Conservation (phyloP, 768 basidiomycete genomes). For the Kwoniella dendrophila region DNA sequence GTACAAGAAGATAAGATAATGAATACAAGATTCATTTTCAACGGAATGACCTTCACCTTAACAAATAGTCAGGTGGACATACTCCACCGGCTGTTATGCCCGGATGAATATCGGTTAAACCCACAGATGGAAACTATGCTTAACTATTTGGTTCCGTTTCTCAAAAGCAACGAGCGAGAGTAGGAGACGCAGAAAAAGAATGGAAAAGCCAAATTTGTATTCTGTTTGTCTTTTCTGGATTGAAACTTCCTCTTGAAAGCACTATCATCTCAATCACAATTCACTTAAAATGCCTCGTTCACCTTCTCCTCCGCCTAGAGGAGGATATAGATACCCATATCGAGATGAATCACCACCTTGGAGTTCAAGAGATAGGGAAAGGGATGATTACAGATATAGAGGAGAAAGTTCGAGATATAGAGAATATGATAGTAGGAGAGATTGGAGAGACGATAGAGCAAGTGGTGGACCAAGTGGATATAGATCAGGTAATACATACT, state of each 20-base stretch:
- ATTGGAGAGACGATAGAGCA: conserved; percentile 1
- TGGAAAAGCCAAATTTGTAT: no score
- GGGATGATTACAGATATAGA: conserved; percentile 24
- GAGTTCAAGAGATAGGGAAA: conserved; percentile 2
- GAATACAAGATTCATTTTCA: not conserved
- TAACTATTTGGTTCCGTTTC: conserved; percentile 1
- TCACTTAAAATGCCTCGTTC: conserved; percentile 30
- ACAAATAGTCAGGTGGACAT: conserved; percentile 34
- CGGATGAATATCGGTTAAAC: conserved; percentile 28
- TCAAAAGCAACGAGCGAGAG: not conserved
- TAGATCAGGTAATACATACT: conserved; percentile 1
- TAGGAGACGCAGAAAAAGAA: not conserved
- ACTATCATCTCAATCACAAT: no score
- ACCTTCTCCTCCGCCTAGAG: conserved; percentile 25
- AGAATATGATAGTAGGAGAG: conserved; percentile 14
- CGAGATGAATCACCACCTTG: conserved; percentile 19
- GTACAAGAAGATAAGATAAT: not conserved
- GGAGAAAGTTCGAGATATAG: conserved; percentile 15
- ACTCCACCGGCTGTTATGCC: conserved; percentile 13
- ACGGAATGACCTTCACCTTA: not conserved
- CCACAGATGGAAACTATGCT: no score
- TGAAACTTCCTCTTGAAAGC: no score
- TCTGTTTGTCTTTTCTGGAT: no score
- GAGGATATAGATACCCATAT: conserved; percentile 11
- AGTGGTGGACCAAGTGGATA: conserved; percentile 7